A percentile compares a stretch with the other conserved stretches of the same genome.
Conservation (phyloP, 108 stramenopile genomes). For the Cyclostephanos invisitatus region DNA sequence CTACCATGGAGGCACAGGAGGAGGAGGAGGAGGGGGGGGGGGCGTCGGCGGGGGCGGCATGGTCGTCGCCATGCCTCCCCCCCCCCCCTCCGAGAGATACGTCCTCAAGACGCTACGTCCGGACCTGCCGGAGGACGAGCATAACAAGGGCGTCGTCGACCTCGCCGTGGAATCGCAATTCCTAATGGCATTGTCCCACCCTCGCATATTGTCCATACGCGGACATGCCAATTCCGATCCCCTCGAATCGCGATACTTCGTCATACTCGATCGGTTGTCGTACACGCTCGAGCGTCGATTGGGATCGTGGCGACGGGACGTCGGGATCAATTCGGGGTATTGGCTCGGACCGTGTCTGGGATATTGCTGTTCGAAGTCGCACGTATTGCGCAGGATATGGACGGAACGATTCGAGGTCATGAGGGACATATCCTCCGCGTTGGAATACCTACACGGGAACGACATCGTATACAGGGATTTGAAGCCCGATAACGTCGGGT, state of each 20-base stretch:
- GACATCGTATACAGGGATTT: slow-evolving; percentile 81
- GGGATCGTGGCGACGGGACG: slow-evolving; percentile 72
- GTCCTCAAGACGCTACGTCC: slow-evolving; percentile 79
- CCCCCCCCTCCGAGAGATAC: slow-evolving; percentile 38
- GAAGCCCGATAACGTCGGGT: slow-evolving; percentile 72
- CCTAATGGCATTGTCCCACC: slow-evolving; percentile 60
- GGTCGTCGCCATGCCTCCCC: not conserved
- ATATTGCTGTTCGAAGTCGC: slow-evolving; percentile 78
- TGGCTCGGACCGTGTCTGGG: slow-evolving; percentile 69
- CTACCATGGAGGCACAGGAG: not conserved
- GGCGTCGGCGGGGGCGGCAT: not conserved
- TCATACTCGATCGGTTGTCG: slow-evolving; percentile 73
- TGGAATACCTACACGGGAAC: slow-evolving; percentile 76
- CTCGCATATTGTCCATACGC: slow-evolving; percentile 78
- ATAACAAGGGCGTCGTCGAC: slow-evolving; percentile 84
- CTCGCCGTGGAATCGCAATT: slow-evolving; percentile 88
- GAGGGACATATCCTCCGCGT: slow-evolving; percentile 73
- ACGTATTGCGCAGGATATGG: slow-evolving; percentile 74
- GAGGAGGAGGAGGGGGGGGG: no score
- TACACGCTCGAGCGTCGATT: slow-evolving; percentile 76
- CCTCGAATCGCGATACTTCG: slow-evolving; percentile 76
- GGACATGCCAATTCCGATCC: slow-evolving; percentile 85
- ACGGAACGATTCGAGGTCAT: slow-evolving; percentile 67
- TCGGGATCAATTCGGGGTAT: slow-evolving; percentile 57
- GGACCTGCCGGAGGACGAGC: slow-evolving; percentile 82